Evolutionary conservation across 2,329 filamentous ascomycete genomes (phyloP), one percentile per base, ranked within the genome.

Genomic region (Zasmidium cellare): DNA sequence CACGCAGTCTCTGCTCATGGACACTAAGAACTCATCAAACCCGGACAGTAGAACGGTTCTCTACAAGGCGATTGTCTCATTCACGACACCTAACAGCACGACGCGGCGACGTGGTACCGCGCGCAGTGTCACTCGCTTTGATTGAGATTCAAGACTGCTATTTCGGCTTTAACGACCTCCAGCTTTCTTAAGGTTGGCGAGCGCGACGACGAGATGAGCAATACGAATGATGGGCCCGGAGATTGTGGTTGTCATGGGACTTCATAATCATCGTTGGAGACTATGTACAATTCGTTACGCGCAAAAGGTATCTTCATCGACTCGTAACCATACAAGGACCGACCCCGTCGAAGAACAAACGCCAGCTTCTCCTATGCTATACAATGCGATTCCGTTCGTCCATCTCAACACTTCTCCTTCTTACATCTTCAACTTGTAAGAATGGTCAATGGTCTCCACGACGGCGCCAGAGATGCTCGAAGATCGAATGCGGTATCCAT

Each of bases 31-130:
- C 16, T 7, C 23, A 16, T 16, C 24, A 19, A 48, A 61, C 20
- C 18, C 44, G 18, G 50, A 31, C 5, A 51, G 45, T 12, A 19
- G 35, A 16, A 55, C 28, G 18, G 58, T 66, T 9, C 23, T 65
- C 9, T 71, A 67, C 63, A 70, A 62, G 23, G 65, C 69, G 2
- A 68, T 71, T 35, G 55, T 71, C 38, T 71, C 68, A 1, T 71
- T 67, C 51, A 57, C 55, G 16, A 48, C 62, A 18, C 51, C 63
- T 11, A 57, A 59, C 7, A 23, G 54, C 18, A 49, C 50, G 38
- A 41, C 46, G 41, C 59, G 61, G 52, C 65, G 65, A 51, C 62
- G 64, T 12, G 59, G 61, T 22, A 45, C 51, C 23, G 48, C 55
- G 25, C 50, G 60, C 25, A 62, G 51, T n/a, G 59, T 67, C 12